Evolutionary conservation across 495 filamentous ascomycete genomes (phyloP).

Genomic region (Neurospora tetraspora): DNA sequence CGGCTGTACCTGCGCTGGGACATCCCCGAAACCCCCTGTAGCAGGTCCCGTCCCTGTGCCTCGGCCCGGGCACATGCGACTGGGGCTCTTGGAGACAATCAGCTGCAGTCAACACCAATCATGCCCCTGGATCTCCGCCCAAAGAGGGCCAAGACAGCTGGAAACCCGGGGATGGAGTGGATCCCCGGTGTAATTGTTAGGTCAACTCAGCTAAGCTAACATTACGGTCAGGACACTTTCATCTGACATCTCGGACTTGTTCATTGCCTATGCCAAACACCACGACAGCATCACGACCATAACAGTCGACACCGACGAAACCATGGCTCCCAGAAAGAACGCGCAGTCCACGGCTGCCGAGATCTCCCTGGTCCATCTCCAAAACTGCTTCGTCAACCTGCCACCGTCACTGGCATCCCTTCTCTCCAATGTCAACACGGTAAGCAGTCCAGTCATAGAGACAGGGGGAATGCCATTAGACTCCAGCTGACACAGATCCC

Average conservation of each 20-base stretch:
- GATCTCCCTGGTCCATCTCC: conserved; percentile 70
- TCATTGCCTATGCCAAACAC: background rate
- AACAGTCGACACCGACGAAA: background rate
- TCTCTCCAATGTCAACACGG: conserved; percentile 78
- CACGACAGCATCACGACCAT: background rate
- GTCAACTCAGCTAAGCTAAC: background rate
- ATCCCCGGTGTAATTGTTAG: background rate
- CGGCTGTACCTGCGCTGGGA: background rate
- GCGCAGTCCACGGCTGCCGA: conserved; percentile 60
- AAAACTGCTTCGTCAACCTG: conserved; percentile 90
- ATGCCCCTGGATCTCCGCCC: background rate
- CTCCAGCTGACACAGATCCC: background rate
- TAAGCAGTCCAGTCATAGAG: conserved; percentile 46
- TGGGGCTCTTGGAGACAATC: background rate
- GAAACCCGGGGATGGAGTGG: background rate
- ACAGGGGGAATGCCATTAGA: background rate
- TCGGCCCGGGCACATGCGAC: conserved; percentile 32
- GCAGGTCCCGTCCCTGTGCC: conserved; percentile 9
- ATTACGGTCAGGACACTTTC: background rate
- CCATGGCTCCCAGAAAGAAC: conserved; percentile 56
- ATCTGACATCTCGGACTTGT: background rate
- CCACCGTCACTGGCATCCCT: conserved; percentile 74
- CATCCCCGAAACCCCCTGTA: background rate
- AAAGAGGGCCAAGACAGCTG: background rate
- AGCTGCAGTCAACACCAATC: background rate